Evolutionary conservation across 805 yeast genomes (phyloP), one percentile per base, ranked within the genome.

Genomic region (Metschnikowia gelsemii): DNA sequence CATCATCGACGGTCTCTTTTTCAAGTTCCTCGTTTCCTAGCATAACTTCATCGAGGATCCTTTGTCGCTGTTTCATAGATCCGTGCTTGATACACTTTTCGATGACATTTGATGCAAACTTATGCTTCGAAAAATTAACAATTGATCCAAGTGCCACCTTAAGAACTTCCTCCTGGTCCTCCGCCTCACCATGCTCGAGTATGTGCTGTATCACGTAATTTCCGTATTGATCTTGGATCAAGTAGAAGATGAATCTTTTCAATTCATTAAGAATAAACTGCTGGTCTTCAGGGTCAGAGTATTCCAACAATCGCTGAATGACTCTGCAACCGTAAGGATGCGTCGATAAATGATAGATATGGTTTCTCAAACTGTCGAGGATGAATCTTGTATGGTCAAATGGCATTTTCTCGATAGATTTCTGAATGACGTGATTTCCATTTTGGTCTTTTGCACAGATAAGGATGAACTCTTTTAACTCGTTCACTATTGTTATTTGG

Each of bases 251-350:
- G 56, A 78, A 84, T 38, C 80, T 76, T 52, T 82, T 82, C 55
- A 93, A 71, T 58, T 88, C 95, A 19, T 66, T 69, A 55, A 93
- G 64, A 40, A 93, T 82, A 39, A 69, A 71, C 19, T 72, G 66
- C 61, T 86, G 90, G 54, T 88, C 90, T 5, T 70, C 75, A 7
- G 62, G 63, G 18, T 75, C 70, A 2, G 95, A 86, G 63, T 78
- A 83, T 63, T 93, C 98, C 47, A 93, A 71, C 52, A 91, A 72
- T 49, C 99, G 75, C 68, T 93, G 99, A 49, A 93, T 86, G 2
- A 93, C 99, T 41, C 99, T 78, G 64, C 99, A 93, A 16, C 99
- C 99, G 63, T 93, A 93, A 2, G 97, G 95, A 65, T 93, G 97
- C 0, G 95, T 85, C 0, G 97, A 85, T 49, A 93, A 71, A 57